Conservation (phyloP, 352 stramenopile genomes). For the Phytopythium litorale region DNA sequence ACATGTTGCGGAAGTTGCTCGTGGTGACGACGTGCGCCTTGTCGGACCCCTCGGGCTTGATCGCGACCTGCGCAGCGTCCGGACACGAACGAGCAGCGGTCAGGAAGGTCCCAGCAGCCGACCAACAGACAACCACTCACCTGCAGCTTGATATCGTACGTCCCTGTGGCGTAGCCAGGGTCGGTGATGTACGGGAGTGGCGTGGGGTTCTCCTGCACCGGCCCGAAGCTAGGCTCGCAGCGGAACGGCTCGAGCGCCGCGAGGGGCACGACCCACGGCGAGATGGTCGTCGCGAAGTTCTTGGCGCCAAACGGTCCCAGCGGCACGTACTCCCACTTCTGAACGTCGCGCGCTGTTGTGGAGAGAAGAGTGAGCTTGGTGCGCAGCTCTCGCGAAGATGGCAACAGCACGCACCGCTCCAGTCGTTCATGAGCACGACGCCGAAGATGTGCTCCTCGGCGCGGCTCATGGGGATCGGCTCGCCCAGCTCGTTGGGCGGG, state of each 20-base stretch:
- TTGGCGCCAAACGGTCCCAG: constrained; percentile 96
- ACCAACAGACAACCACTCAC: constrained; percentile 21
- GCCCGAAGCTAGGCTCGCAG: constrained; percentile 87
- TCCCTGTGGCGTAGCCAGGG: constrained; percentile 81
- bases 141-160: constrained; percentile 89
- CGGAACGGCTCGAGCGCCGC: constrained; percentile 94
- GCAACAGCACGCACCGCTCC: constrained; percentile 75
- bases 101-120: constrained; percentile 26
- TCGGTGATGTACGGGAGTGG: constrained; percentile 94
- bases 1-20: constrained; percentile 96
- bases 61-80: constrained; percentile 29
- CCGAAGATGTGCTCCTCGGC: constrained; percentile 96
- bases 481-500: constrained; percentile 81
- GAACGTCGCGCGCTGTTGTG: constrained; percentile 75
- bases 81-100: constrained; percentile 6
- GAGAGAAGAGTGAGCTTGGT: background rate
- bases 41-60: constrained; percentile 57
- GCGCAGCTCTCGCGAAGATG: too few relatives aligned
- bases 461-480: constrained; percentile 87
- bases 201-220: constrained; percentile 81
- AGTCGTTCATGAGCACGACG: constrained; percentile 98
- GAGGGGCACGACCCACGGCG: constrained; percentile 94
- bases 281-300: constrained; percentile 97
- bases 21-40: constrained; percentile 74
- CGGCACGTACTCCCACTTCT: constrained; percentile 98